Base-by-base conservation (phyloP, 345 rosid species). In the Abelmoschus esculentus region DNA sequence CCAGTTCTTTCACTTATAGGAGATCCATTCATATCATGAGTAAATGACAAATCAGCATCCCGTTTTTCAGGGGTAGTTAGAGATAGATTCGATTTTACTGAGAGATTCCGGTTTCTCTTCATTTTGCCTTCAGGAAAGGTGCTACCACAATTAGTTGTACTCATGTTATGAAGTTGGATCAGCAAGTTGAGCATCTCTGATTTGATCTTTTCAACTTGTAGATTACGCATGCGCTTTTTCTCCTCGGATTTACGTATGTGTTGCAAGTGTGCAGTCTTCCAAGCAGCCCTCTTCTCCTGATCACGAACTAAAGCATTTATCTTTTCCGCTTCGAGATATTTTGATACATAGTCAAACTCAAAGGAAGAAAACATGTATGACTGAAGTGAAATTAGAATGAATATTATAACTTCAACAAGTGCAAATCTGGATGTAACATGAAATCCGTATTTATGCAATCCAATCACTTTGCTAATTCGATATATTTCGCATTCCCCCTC, bases 131-230 rank as follows among this genome's bases (percentile, higher is more conserved):
- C 79, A 50, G 88, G 90, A 77, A 92, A 81, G 78, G 73, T 18
- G 47, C 65, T 67, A 50, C 79, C 85, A 66, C 74, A 67, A 61
- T 76, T 79, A 62, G 77, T 73, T 66, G 86, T 70, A 76, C 78
- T 87, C 76, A 81, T 74, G 71, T 82, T 77, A 71, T 87, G 91
- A 75, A 93, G 96, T 82, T 93, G 88, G 74, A 76, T 86, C 73
- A 88, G 96, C 77, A 91, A 79, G 84, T 87, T 93, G 60, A 89
- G 88, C 98, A 93, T 93, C 83, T 93, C 98, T 40, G 97, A 89
- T 75, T 93, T 93, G 85, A 93, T 91, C 84, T 88, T 91, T 83
- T 93, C 99, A 69, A 93, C 99, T 75, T 93, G 99, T 81, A 76
- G 75, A 80, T 93, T 85, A 18, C 96, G 90, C 78, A 79, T 90